Conservation (phyloP, 1,284 basidiomycete genomes). For the Apiotrichum domesticum region DNA sequence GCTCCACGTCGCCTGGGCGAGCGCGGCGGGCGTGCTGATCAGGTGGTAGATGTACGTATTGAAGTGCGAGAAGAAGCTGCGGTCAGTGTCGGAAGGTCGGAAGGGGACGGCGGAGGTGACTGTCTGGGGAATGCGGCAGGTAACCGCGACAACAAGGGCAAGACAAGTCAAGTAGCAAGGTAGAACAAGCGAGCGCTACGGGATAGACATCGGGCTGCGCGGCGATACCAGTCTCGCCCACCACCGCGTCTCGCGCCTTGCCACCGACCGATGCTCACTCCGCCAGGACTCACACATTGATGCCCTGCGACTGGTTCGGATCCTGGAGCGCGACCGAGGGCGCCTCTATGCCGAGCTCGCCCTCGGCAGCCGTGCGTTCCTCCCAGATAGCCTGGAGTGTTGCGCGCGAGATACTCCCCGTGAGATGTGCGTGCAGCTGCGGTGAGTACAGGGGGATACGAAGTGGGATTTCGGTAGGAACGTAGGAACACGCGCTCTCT, state of each 20-base stretch:
- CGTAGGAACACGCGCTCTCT: no score
- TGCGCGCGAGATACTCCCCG: constrained; percentile 22
- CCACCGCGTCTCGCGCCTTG: no score
- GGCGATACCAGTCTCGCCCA: background rate
- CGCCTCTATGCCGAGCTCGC: constrained; percentile 9
- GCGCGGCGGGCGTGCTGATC: constrained; percentile 15
- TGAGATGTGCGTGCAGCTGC: constrained; percentile 32
- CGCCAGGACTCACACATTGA: constrained; percentile 12
- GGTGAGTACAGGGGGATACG: background rate
- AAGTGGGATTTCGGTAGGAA: background rate
- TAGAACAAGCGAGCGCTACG: no score
- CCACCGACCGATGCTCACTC: no score
- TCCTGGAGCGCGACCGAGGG: constrained; percentile 18
- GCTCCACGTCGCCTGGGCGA: constrained; percentile 18
- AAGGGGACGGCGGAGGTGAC: no score
- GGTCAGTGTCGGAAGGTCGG: background rate
- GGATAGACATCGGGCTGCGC: background rate
- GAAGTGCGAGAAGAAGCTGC: constrained; percentile 33
- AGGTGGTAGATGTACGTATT: constrained; percentile 26
- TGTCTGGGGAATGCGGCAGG: no score
- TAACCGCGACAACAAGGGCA: no score
- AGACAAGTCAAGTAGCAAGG: no score
- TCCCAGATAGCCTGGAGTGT: constrained; percentile 26
- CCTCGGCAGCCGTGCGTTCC: constrained; percentile 8
- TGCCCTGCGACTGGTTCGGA: constrained; percentile 17